Evolutionary conservation across 257 asterid species (phyloP).

Genomic region (Ligustrum vulgare): DNA sequence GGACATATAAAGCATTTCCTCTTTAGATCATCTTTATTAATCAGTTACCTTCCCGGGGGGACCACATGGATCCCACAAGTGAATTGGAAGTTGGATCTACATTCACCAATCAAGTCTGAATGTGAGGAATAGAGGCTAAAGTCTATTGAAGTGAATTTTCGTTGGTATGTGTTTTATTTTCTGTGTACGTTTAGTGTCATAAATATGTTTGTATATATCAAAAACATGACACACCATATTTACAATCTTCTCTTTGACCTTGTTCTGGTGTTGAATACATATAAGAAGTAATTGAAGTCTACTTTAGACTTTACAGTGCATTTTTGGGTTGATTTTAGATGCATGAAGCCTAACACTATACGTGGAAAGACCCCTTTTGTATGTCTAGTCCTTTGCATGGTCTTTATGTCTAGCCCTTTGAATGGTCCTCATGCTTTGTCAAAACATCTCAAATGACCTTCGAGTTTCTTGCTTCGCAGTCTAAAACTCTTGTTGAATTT

Average conservation of each 20-base stretch:
- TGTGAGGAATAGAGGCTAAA: background rate
- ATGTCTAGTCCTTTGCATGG: background rate
- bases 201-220: background rate
- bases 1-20: too few relatives aligned
- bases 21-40: too few relatives aligned
- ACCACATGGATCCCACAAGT: too few relatives aligned
- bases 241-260: background rate
- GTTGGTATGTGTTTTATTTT: background rate
- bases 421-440: background rate
- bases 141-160: background rate
- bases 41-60: too few relatives aligned
- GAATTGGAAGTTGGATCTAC: too few relatives aligned
- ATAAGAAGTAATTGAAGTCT: background rate
- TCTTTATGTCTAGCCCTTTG: too few relatives aligned
- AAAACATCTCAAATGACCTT: too few relatives aligned
- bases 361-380: background rate
- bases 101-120: background rate
- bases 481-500: too few relatives aligned
- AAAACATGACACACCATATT: background rate
- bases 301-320: background rate
- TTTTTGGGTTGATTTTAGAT: background rate
- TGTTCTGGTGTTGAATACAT: background rate
- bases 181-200: background rate
- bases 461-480: too few relatives aligned
- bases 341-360: background rate